phyloP scores from a whole-genome alignment of 345 rosid genomes.

The Chamaenerion angustifolium region DNA sequence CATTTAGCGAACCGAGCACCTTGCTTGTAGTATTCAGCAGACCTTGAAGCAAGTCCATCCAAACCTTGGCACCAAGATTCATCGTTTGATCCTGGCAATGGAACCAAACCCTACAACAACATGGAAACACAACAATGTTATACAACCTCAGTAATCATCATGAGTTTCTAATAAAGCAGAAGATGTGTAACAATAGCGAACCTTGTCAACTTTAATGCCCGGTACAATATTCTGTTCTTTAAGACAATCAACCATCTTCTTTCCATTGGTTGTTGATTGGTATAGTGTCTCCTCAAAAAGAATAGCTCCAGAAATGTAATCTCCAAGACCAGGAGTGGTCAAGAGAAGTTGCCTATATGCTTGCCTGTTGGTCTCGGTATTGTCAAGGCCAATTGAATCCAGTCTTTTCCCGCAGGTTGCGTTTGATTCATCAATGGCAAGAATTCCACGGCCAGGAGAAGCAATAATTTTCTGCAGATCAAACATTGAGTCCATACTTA shows the following conservation, averaged over 20 bases:
- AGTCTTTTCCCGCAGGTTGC: constrained; percentile 84
- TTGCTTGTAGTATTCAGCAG: constrained; percentile 86
- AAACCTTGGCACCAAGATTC: constrained; percentile 97
- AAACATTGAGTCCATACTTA: constrained; percentile 1
- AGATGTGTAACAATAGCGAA: constrained; percentile 4
- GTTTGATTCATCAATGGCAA: constrained; percentile 28
- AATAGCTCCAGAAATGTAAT: constrained; percentile 77
- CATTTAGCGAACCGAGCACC: constrained; percentile 98
- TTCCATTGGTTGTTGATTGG: constrained; percentile 71
- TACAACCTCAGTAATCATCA: background rate
- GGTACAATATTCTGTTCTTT: constrained; percentile 71
- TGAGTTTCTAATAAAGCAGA: background rate
- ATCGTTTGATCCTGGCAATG: constrained; percentile 66
- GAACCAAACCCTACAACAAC: constrained; percentile 64
- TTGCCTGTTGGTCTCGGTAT: constrained; percentile 86
- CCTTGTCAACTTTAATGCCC: constrained; percentile 93
- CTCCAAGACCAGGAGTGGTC: constrained; percentile 60
- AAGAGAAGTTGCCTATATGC: constrained; percentile 68
- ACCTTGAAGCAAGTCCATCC: constrained; percentile 67
- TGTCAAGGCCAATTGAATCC: constrained; percentile 78
- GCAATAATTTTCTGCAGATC: constrained; percentile 22
- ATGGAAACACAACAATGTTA: background rate
- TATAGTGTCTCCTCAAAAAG: constrained; percentile 86
- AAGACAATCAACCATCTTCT: constrained; percentile 74
- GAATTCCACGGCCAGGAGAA: constrained; percentile 22